Evolutionary conservation across 306 rosid genomes (phyloP), one percentile per base, ranked within the genome.

Genomic region (Purshia tridentata): DNA sequence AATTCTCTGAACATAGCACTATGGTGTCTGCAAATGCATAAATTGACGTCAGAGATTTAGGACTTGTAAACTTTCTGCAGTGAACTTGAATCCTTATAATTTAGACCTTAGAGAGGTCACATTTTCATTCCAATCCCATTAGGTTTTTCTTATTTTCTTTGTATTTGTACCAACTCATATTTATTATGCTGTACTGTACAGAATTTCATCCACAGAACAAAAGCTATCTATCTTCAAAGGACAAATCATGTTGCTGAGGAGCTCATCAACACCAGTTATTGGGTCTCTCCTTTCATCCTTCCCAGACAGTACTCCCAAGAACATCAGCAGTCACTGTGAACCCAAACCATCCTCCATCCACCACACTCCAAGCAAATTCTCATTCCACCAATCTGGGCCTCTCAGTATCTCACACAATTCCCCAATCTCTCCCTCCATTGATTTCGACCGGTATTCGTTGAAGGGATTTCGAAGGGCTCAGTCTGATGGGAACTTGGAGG

Each of bases 251-350:
- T 3, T 94, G 81, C 90, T 94, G 8, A 88, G 91, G 67, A 91
- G 98, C 51, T 85, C 97, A 70, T 94, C 99, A 72, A 88, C 98
- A 16, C 99, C 99, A 13, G 77, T 91, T 76, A 91, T 93, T 81
- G 92, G 94, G 8, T 89, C 98, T 13, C 90, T 94, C 6, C 84
- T 78, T 20, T 49, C 93, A 16, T 80, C 90, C 44, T 71, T 86
- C 82, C 48, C 91, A 20, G 96, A 88, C 7, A 77, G 51, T 0
- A 70, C 84, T 70, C 95, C 92, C 12, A 72, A 59, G 69, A 47
- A 54, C 51, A 56, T 39, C 47, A 57, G 18, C 70, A 59, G 69
- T 59, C 89, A 85, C 80, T 51, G 55, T 46, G 94, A 86, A 62
- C 39, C 81, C 56, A 66, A 63, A n/a, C 76, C 75, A 46, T 48